These are phyloP conservation scores for Thermothielavioides terrestris DNA, from an alignment of 495 filamentous ascomycete species.

Conservation along the genomic window DNA sequence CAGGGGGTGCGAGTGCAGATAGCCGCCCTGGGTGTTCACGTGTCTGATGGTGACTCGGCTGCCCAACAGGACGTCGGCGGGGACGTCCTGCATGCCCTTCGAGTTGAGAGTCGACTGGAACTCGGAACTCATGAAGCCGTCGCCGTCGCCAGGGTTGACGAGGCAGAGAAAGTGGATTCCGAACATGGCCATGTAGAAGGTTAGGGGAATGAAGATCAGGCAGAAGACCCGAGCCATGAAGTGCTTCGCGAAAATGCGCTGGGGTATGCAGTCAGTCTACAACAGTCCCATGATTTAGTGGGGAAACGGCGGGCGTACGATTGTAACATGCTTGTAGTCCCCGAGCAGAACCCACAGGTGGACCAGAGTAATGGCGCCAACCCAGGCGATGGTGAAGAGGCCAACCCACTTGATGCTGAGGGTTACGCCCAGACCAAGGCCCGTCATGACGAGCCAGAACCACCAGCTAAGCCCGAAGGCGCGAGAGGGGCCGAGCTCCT, in stretches of 20 bases:
- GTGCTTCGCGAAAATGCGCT: conserved; percentile 88
- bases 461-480: conserved; percentile 90
- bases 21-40: conserved; percentile 93
- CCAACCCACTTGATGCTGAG: conserved; percentile 98
- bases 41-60: conserved; percentile 82
- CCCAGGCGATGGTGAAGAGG: conserved; percentile 97
- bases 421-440: conserved; percentile 80
- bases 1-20: conserved; percentile 89
- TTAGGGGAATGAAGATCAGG: conserved; percentile 79
- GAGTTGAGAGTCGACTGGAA: conserved; percentile 97
- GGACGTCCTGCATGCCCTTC: conserved; percentile 90
- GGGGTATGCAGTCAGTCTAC: no score
- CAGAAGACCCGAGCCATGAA: conserved; percentile 87
- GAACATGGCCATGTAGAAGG: conserved; percentile 94
- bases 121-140: conserved; percentile 99
- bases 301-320: conserved; percentile 37
- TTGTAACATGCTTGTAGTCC: conserved; percentile 73
- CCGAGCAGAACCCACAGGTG: conserved; percentile 94
- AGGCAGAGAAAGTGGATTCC: conserved; percentile 91
- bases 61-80: conserved; percentile 83
- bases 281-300: background rate
- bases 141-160: conserved; percentile 88
- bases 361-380: conserved; percentile 79
- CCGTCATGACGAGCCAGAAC: conserved; percentile 91
- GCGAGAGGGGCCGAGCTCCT: conserved; percentile 79